These are phyloP conservation scores for Austropuccinia psidii DNA, from an alignment of 1,284 basidiomycete species.

Conservation along the genomic window DNA sequence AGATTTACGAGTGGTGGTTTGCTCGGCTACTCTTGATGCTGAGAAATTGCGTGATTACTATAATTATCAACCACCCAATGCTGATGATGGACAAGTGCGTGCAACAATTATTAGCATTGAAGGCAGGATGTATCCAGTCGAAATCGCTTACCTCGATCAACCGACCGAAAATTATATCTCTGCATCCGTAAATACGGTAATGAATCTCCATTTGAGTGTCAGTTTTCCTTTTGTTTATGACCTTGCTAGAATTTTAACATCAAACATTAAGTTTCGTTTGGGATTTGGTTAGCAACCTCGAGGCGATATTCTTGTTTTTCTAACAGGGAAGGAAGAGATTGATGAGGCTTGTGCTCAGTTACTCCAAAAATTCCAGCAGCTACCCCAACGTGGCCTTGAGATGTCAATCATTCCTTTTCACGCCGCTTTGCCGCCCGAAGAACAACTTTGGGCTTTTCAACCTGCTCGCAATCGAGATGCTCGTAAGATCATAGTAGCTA, in stretches of 20 bases:
- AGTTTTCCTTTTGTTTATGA: slow-evolving; percentile 38
- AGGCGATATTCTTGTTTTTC: slow-evolving; percentile 52
- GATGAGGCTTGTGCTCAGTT: slow-evolving; percentile 72
- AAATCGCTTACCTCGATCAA: slow-evolving; percentile 47
- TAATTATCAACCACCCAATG: slow-evolving; percentile 52
- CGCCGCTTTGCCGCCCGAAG: slow-evolving; percentile 73
- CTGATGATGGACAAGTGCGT: slow-evolving; percentile 49
- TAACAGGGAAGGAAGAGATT: slow-evolving; percentile 50
- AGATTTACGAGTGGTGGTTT: slow-evolving; percentile 78
- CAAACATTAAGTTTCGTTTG: not conserved
- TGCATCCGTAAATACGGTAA: slow-evolving; percentile 47
- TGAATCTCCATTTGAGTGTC: slow-evolving; percentile 56
- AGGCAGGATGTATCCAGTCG: slow-evolving; percentile 48
- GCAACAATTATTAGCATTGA: slow-evolving; percentile 47
- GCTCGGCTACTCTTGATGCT: slow-evolving; percentile 91
- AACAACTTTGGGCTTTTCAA: slow-evolving; percentile 77
- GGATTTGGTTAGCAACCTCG: slow-evolving; percentile 43
- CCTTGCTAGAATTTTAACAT: not conserved
- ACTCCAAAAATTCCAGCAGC: slow-evolving; percentile 53
- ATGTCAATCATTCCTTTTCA: slow-evolving; percentile 67
- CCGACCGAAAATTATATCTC: slow-evolving; percentile 47
- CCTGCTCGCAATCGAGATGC: slow-evolving; percentile 59
- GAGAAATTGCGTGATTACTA: slow-evolving; percentile 82
- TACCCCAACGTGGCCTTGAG: slow-evolving; percentile 54
- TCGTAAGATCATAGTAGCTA: slow-evolving; percentile 84